Evolutionary conservation across 202 grass and related monocot genomes (phyloP), one percentile per base, ranked within the genome.

Genomic region (Cymbopogon flexuosus): DNA sequence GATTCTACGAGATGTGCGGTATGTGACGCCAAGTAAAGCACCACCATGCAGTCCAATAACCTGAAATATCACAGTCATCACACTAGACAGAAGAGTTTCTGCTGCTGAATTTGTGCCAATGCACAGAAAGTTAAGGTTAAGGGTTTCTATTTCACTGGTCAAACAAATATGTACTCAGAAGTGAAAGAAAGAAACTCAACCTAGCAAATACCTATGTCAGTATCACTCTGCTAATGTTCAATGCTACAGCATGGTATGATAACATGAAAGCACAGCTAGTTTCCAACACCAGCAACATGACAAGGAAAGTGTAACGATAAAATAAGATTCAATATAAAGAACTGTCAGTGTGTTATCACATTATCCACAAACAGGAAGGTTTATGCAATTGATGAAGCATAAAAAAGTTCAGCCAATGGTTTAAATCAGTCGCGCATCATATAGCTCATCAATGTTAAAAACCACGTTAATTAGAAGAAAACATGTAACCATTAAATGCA

Each of bases 11-110:
- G 92, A 99, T 60, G 90, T 98, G 45, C 92, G 86, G 70, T 98
- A 98, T 73, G 96, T 93, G 73, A 99, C 92, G 73, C 96, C 96
- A 70, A 99, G 88, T 79, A 99, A 89, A 77, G 96, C 96, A 68
- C 96, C 96, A 76, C 96, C 92, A 88, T 99, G 96, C 88, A 99
- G 91, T 27, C 92, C 96, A 86, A 95, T 89, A 33, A 99, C 92
- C 96, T 99, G 91, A 85, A 79, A 64, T 57, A 75, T n/a, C 22
- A 83, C 2, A 14, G 58, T 49, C 13, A 21, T 69, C 73, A 77
- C 57, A 77, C 29, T 77, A 65, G 24, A 65, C 13, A 65, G 29
- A 65, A 41, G 65, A 8, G 3, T 72, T 51, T 18, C 10, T 37
- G 10, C 21, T 52, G 57, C 6, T 51, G 6, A 60, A 51, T 69